Evolutionary conservation across 129 eudicot genomes (phyloP), one percentile per base, ranked within the genome.

Genomic region (Deinandra increscens): DNA sequence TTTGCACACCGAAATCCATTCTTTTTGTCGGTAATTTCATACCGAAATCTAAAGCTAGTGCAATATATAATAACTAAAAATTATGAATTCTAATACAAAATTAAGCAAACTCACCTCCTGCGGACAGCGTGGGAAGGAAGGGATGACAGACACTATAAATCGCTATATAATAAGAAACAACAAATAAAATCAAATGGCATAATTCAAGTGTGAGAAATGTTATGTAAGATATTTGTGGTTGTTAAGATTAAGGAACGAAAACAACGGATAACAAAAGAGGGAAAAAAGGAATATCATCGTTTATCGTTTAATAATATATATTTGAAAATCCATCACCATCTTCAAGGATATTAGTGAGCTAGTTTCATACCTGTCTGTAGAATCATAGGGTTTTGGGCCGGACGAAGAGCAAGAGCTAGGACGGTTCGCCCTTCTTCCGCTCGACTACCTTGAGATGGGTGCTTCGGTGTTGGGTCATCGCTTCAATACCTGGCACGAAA

Each of bases 171-270:
- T 58, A 64, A n/a, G n/a, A n/a, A n/a, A n/a, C n/a, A 19, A 66
- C 36, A 42, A 43, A 64, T 65, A 6, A 5, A 42, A 54, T 42
- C 66, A 38, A 48, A 12, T 60, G 63, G 37, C 55, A 46, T 59
- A 75, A 60, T 68, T 50, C n/a, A 22, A n/a, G 36, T 9, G 55
- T 68, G 74, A 68, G 63, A 60, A 37, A 51, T 50, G 26, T 20
- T 39, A 73, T 22, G 36, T 70, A 63, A 73, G 70, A 74, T 64
- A 50, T 38, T 76, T 37, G 75, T 60, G 80, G 80, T 49, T 70
- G 70, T 68, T 48, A 76, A 60, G 62, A 68, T 62, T 60, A 60
- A 69, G 20, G 70, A 76, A 60, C 80, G 80, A 69, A 68, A 68
- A 48, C 15, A 60, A 62, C 3, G 80, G 75, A 33, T 46, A 76